Evolutionary conservation across 2,329 filamentous ascomycete species (phyloP).

Genomic region (Diplodia seriata): DNA sequence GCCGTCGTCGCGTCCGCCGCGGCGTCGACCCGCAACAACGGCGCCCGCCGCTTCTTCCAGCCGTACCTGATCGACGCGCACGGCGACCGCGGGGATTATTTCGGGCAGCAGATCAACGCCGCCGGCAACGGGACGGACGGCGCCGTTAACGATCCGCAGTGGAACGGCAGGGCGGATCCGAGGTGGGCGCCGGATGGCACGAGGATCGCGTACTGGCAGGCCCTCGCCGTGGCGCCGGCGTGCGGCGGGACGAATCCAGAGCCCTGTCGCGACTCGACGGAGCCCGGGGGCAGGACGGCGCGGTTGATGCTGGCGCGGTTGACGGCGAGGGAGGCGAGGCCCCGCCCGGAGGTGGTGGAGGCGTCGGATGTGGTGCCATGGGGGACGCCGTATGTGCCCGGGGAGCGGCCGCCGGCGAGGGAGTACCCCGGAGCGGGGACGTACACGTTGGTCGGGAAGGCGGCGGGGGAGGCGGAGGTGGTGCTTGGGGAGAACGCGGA

Average conservation of each 20-base stretch:
- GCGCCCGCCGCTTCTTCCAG: slow-evolving; percentile 56
- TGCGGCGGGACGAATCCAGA: slow-evolving; percentile 56
- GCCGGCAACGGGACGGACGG: slow-evolving; percentile 42
- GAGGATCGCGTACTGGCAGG: slow-evolving; percentile 53
- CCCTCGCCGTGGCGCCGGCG: slow-evolving; percentile 47
- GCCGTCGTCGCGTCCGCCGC: slow-evolving; percentile 46
- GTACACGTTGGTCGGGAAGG: slow-evolving; percentile 35
- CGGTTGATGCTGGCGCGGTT: slow-evolving; percentile 54
- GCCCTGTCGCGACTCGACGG: slow-evolving; percentile 51
- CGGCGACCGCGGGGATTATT: slow-evolving; percentile 56
- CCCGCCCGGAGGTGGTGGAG: slow-evolving; percentile 37
- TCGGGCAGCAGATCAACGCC: slow-evolving; percentile 54
- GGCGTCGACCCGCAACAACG: too few relatives aligned
- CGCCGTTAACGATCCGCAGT: slow-evolving; percentile 54
- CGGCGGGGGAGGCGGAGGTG: slow-evolving; percentile 36
- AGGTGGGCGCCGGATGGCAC: slow-evolving; percentile 53
- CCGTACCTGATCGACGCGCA: slow-evolving; percentile 54
- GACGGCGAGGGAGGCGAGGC: slow-evolving; percentile 43
- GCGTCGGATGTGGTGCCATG: slow-evolving; percentile 46
- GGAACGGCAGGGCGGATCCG: slow-evolving; percentile 58
- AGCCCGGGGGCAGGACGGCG: slow-evolving; percentile 48
- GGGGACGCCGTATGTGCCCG: slow-evolving; percentile 45
- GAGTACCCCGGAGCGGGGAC: slow-evolving; percentile 21
- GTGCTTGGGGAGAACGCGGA: slow-evolving; percentile 33
- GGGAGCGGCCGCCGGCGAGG: slow-evolving; percentile 3